Percentiles rank a stretch among this genome's conserved stretches.
Conservation (phyloP, 1,139 yeast genomes). For the Kodamaea arcana region DNA sequence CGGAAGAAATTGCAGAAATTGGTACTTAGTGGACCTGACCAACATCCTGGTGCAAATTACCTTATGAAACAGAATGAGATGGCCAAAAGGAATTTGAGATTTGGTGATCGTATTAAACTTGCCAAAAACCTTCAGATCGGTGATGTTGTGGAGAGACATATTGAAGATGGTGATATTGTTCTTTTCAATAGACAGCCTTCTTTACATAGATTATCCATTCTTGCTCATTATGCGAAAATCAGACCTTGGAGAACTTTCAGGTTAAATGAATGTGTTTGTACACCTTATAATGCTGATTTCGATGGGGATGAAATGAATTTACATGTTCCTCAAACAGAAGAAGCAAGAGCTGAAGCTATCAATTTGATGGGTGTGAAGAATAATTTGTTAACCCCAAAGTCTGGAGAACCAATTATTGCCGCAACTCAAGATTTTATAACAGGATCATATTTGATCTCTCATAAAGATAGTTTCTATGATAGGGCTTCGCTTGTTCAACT, state of each 20-base stretch:
- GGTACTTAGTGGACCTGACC: slow-evolving; percentile 78
- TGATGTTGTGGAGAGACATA: slow-evolving; percentile 94
- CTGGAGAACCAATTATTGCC: slow-evolving; percentile 98
- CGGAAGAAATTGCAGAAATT: slow-evolving; percentile 68
- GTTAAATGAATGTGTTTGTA: slow-evolving; percentile 97
- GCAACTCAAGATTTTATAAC: slow-evolving; percentile 99
- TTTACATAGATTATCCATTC: slow-evolving; percentile 86
- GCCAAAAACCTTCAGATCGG: slow-evolving; percentile 80
- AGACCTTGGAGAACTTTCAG: slow-evolving; percentile 98
- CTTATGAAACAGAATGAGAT: slow-evolving; percentile 77
- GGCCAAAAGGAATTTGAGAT: slow-evolving; percentile 82
- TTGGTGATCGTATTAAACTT: slow-evolving; percentile 76
- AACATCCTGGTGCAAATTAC: slow-evolving; percentile 96
- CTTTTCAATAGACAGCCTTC: slow-evolving; percentile 98
- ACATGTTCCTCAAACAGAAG: slow-evolving; percentile 99
- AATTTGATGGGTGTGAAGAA: slow-evolving; percentile 97
- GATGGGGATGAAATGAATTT: slow-evolving; percentile 99
- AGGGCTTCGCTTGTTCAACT: slow-evolving; percentile 80
- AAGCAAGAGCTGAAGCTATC: slow-evolving; percentile 97
- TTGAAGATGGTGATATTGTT: slow-evolving; percentile 96
- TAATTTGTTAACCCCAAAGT: slow-evolving; percentile 89
- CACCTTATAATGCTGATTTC: slow-evolving; percentile 98
- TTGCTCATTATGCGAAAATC: slow-evolving; percentile 92
- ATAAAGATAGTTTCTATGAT: slow-evolving; percentile 89
- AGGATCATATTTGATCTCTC: slow-evolving; percentile 88